Evolutionary conservation across 768 basidiomycete genomes (phyloP), one percentile per base, ranked within the genome.

Genomic region (Agaricus subrufescens): DNA sequence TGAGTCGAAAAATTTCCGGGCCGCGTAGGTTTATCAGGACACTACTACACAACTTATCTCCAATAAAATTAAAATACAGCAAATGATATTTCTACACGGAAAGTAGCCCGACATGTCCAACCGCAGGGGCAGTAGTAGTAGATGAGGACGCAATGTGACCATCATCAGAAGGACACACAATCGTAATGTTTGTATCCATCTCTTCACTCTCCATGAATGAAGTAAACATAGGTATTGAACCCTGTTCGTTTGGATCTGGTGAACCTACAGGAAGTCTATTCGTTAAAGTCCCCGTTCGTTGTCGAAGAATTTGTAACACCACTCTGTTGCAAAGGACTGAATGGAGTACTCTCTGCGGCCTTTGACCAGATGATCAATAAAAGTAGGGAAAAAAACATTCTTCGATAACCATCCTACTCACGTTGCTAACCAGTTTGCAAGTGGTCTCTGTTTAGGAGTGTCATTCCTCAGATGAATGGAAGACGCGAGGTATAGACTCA

Each of bases 361-460:
- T 77, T 38, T 34, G 34, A 34, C 34, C 34, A 19, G 34, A 3
- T 8, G 34, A 6, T 34, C 34, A 34, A 34, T 34, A 34, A 34
- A 31, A 34, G 34, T 34, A 8, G 19, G 19, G 19, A 1, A 19
- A 19, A 19, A 34, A 34, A 11, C 4, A 34, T 34, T 34, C 15
- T 3, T 46, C 29, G 30, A 7, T 37, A 6, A 23, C 25, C 27
- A 43, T 8, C n/a, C 29, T n/a, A 65, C 71, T 27, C 57, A 75
- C 75, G 74, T 72, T 50, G 71, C 72, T 26, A 76, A 67, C 76
- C 75, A 76, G 48, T 75, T 76, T 29, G 72, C 71, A 44, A 73
- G 70, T 37, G 65, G 63, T 0, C 66, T 45, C 73, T 76, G 23
- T 19, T 4, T 39, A 31, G 46, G 15, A 42, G 39, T 30, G 10